A percentile compares a stretch with the other conserved stretches of the same genome.
phyloP scores from a whole-genome alignment of 495 filamentous ascomycete genomes.

The Lentithecium fluviatile region DNA sequence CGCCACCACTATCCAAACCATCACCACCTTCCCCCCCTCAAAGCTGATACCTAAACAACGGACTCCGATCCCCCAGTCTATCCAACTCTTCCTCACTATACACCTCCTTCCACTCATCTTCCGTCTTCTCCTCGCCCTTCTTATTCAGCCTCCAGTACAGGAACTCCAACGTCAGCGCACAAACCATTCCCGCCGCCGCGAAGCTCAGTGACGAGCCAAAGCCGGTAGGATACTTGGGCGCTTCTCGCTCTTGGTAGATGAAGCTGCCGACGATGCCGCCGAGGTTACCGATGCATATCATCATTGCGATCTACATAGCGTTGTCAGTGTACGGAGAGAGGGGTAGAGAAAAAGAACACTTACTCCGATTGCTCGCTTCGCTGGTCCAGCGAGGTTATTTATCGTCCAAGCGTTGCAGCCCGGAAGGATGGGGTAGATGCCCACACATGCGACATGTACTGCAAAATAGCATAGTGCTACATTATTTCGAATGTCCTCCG shows the following conservation, averaged over 20 bases:
- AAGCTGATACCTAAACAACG: slow-evolving; percentile 20
- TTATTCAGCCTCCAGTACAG: slow-evolving; percentile 4
- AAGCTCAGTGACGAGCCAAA: slow-evolving; percentile 44
- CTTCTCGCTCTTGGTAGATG: slow-evolving; percentile 48
- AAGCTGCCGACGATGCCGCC: slow-evolving; percentile 58
- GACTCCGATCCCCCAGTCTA: slow-evolving; percentile 20
- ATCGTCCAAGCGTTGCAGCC: slow-evolving; percentile 58
- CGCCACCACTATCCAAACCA: too few species aligned
- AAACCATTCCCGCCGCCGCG: slow-evolving; percentile 4
- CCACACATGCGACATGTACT: slow-evolving; percentile 33
- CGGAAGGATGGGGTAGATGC: slow-evolving; percentile 52
- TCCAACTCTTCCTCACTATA: slow-evolving; percentile 16
- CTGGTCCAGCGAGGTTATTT: slow-evolving; percentile 61
- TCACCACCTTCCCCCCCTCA: too few species aligned
- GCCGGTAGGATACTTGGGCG: slow-evolving; percentile 52
- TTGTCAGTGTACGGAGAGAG: too few species aligned
- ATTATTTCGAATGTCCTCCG: neutral
- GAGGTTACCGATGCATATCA: slow-evolving; percentile 57
- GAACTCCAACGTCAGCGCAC: slow-evolving; percentile 12
- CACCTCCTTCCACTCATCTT: slow-evolving; percentile 1
- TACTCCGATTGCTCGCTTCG: slow-evolving; percentile 57
- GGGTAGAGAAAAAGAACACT: too few species aligned
- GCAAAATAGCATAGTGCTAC: slow-evolving; percentile 50
- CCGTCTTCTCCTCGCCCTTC: slow-evolving; percentile 1
- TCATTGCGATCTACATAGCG: slow-evolving; percentile 45